phyloP scores from a whole-genome alignment of 2,329 filamentous ascomycete genomes.

The Colletotrichum musae region DNA sequence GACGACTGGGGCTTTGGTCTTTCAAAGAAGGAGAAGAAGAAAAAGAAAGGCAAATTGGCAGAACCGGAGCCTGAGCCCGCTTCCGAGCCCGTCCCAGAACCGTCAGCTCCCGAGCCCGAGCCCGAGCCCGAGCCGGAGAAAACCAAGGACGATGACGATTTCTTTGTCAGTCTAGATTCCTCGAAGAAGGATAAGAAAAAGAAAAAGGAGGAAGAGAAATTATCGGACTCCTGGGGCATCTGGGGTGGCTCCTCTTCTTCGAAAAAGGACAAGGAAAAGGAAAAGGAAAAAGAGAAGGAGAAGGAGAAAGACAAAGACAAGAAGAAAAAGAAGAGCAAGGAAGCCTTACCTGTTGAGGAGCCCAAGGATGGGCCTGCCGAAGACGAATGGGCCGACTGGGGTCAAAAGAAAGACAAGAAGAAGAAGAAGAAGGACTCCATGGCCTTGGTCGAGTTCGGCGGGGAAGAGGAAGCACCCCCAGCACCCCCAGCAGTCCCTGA shows the following conservation, averaged over 20 bases:
- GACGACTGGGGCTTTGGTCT: slow-evolving; percentile 48
- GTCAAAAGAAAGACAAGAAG: slow-evolving; percentile 62
- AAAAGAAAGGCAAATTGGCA: slow-evolving; percentile 42
- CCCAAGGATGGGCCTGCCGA: slow-evolving; percentile 30
- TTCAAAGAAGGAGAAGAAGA: slow-evolving; percentile 52
- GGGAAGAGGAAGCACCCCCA: slow-evolving; percentile 45
- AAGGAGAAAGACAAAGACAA: slow-evolving; percentile 48
- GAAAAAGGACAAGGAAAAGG: slow-evolving; percentile 49
- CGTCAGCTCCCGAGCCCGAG: slow-evolving; percentile 42
- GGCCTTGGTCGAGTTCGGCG: slow-evolving; percentile 55
- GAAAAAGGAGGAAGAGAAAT: slow-evolving; percentile 45
- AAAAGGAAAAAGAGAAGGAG: slow-evolving; percentile 38
- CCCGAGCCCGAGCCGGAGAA: slow-evolving; percentile 47
- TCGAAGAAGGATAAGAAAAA: slow-evolving; percentile 52
- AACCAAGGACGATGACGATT: slow-evolving; percentile 51
- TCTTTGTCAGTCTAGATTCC: slow-evolving; percentile 46
- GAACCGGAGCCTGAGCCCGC: slow-evolving; percentile 44
- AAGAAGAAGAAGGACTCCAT: slow-evolving; percentile 58
- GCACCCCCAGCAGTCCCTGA: slow-evolving; percentile 48
- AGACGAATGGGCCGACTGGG: slow-evolving; percentile 43
- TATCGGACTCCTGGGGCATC: slow-evolving; percentile 42
- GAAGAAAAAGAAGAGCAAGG: slow-evolving; percentile 48
- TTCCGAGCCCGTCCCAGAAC: slow-evolving; percentile 26
- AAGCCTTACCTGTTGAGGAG: slow-evolving; percentile 45
- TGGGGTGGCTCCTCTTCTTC: slow-evolving; percentile 43